Conservation (phyloP, 176 grass and related monocot species). For the Phyllostachys edulis region DNA sequence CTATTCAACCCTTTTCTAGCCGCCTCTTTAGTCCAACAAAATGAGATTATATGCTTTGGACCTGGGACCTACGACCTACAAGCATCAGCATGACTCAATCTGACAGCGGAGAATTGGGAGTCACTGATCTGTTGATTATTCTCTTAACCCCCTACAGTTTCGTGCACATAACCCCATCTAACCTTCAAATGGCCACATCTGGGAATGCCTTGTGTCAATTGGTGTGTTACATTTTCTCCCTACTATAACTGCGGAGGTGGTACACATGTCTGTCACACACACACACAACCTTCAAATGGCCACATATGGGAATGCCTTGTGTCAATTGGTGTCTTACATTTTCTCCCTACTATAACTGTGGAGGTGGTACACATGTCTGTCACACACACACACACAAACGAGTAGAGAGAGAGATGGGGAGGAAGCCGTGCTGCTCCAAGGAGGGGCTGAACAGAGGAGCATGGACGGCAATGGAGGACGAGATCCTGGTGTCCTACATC, state of each 20-base stretch:
- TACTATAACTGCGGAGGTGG: not conserved
- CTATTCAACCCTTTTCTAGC: no score
- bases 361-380: not conserved
- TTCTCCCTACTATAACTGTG: not conserved
- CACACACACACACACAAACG: not conserved
- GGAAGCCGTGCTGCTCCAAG: conserved; percentile 49
- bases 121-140: not conserved
- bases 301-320: not conserved
- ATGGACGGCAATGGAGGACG: conserved; percentile 61
- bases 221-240: not conserved
- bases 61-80: no score
- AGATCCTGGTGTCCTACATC: conserved; percentile 49
- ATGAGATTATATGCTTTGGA: no score
- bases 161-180: not conserved
- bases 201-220: not conserved
- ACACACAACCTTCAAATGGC: no score
- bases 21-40: no score
- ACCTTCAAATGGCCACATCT: conserved; percentile 8
- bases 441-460: conserved; percentile 62
- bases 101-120: not conserved
- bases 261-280: not conserved
- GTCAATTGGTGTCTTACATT: not conserved
- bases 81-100: not conserved
- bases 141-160: not conserved
- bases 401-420: conserved; percentile 41